Conservation (phyloP, 306 rosid genomes). For the Echinosophora koreensis region DNA sequence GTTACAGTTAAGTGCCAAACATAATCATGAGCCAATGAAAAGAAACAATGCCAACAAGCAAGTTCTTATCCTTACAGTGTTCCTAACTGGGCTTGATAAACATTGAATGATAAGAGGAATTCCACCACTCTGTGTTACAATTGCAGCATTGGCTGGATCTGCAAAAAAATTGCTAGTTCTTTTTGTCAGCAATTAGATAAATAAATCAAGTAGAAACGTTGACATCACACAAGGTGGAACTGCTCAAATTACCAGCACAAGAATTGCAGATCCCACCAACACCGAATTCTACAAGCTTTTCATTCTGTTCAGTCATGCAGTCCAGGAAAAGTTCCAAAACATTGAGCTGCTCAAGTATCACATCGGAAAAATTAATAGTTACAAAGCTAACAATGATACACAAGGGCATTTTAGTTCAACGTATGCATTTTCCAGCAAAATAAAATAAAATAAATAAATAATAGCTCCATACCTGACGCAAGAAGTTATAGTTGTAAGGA, state of each 20-base stretch:
- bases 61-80: conserved; percentile 70
- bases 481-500: conserved; percentile 81
- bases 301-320: conserved; percentile 88
- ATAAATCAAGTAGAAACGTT: conserved; percentile 29
- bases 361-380: background rate
- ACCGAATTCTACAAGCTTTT: conserved; percentile 91
- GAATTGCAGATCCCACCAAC: conserved; percentile 91
- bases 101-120: conserved; percentile 82
- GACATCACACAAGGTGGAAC: conserved; percentile 20
- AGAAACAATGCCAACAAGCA: conserved; percentile 27
- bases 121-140: conserved; percentile 65
- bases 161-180: conserved; percentile 4
- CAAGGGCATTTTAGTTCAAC: conserved; percentile 15
- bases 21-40: conserved; percentile 7
- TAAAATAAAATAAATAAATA: no score
- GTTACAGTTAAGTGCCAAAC: conserved; percentile 16
- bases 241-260: conserved; percentile 67
- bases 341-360: conserved; percentile 68
- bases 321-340: conserved; percentile 89
- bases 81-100: conserved; percentile 88
- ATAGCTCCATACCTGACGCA: conserved; percentile 70
- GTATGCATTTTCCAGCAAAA: background rate
- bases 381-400: background rate
- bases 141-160: conserved; percentile 75
- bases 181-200: conserved; percentile 37